phyloP scores from a whole-genome alignment of 257 asterid genomes.

The Agastache rugosa region DNA sequence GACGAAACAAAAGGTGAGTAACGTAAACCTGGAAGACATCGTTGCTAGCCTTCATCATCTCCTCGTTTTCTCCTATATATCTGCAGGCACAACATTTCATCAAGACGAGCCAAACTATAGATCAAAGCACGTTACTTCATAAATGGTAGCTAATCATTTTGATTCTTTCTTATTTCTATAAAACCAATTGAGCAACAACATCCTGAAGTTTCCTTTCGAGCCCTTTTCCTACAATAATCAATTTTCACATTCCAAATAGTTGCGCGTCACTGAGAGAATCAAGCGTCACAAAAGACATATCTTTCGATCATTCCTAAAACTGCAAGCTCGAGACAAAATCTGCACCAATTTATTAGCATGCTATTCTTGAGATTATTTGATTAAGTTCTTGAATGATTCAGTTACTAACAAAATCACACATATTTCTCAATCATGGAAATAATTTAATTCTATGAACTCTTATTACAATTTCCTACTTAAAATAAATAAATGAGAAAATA shows the following conservation, averaged over 20 bases:
- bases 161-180: slow-evolving; percentile 30
- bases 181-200: slow-evolving; percentile 25
- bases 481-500: background rate
- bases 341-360: slow-evolving; percentile 9
- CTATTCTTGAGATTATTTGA: slow-evolving; percentile 8
- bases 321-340: background rate
- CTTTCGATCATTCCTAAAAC: background rate
- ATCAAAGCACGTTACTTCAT: slow-evolving; percentile 29
- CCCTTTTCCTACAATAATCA: background rate
- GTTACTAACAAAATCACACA: background rate
- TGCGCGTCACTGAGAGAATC: background rate
- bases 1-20: slow-evolving; percentile 42
- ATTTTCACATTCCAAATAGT: slow-evolving; percentile 19
- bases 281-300: background rate
- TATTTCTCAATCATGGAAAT: slow-evolving; percentile 9
- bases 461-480: background rate
- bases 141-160: slow-evolving; percentile 32
- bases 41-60: slow-evolving; percentile 37
- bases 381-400: background rate
- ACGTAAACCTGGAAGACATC: slow-evolving; percentile 50
- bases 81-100: slow-evolving; percentile 9
- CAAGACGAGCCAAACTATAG: slow-evolving; percentile 10
- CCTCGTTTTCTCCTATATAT: slow-evolving; percentile 23
- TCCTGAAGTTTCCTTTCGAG: background rate
- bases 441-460: background rate